Percentiles rank a stretch among this genome's conserved stretches.
Evolutionary conservation across 495 filamentous ascomycete species (phyloP).

Genomic region (Beverwykella pulmonaria): DNA sequence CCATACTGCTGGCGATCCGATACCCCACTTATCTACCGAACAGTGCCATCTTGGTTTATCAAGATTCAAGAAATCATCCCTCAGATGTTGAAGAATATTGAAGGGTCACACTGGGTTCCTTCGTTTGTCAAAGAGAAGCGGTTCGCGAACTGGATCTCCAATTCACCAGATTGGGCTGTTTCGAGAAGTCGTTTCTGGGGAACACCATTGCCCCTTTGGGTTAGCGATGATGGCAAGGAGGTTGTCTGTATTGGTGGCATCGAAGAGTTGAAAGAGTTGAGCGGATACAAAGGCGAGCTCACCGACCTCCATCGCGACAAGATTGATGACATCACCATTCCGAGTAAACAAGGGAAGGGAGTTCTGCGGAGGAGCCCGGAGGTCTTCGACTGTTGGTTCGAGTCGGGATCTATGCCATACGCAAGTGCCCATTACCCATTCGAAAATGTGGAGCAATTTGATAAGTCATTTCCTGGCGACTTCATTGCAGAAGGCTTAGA

Average conservation of each 20-base stretch:
- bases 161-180: conserved; percentile 97
- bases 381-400: conserved; percentile 98
- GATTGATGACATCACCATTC: conserved; percentile 95
- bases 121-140: conserved; percentile 88
- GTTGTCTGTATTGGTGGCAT: conserved; percentile 85
- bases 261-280: conserved; percentile 81
- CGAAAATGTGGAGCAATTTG: conserved; percentile 83
- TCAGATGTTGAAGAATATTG: conserved; percentile 85
- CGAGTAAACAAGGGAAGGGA: conserved; percentile 87
- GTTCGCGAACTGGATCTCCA: conserved; percentile 83
- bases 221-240: conserved; percentile 84
- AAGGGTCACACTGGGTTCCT: conserved; percentile 92
- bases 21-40: conserved; percentile 90
- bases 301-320: conserved; percentile 94
- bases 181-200: conserved; percentile 97
- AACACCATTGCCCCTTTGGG: conserved; percentile 91
- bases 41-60: conserved; percentile 95
- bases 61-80: conserved; percentile 84
- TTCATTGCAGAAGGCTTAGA: conserved; percentile 97
- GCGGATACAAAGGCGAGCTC: conserved; percentile 81
- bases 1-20: conserved; percentile 96
- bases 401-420: conserved; percentile 96
- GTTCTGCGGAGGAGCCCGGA: conserved; percentile 78
- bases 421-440: conserved; percentile 93
- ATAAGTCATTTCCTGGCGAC: conserved; percentile 84